These are phyloP conservation scores for Aspergillus tubingensis DNA, from an alignment of 2,329 filamentous ascomycete genomes.

Conservation along the genomic window DNA sequence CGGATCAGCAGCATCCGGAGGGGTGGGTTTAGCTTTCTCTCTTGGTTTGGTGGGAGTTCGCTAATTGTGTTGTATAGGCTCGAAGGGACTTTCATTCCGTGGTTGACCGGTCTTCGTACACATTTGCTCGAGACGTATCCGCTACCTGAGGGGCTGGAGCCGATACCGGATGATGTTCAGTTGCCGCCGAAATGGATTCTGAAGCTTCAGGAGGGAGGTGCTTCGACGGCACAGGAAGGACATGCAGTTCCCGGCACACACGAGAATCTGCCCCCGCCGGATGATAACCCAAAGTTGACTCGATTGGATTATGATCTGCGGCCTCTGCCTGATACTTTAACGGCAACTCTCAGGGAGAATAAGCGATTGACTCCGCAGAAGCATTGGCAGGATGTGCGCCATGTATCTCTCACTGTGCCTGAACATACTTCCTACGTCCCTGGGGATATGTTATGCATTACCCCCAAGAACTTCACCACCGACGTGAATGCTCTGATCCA, in stretches of 20 bases:
- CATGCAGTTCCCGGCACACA: neutral
- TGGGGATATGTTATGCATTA: constrained; percentile 78
- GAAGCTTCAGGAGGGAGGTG: constrained; percentile 13
- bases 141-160: constrained; percentile 64
- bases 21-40: constrained; percentile 59
- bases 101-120: constrained; percentile 68
- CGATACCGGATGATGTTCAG: constrained; percentile 72
- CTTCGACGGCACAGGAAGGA: neutral
- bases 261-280: constrained; percentile 6
- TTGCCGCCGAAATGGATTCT: constrained; percentile 75
- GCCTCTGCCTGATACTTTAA: constrained; percentile 59
- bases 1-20: constrained; percentile 90
- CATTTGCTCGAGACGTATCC: constrained; percentile 69
- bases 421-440: constrained; percentile 58
- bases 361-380: constrained; percentile 68
- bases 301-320: constrained; percentile 50
- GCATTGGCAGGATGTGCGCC: constrained; percentile 94
- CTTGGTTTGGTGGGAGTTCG: neutral
- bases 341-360: constrained; percentile 66
- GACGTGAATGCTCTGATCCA: constrained; percentile 79
- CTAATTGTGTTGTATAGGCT: constrained; percentile 54
- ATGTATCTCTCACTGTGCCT: constrained; percentile 62
- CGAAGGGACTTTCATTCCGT: constrained; percentile 78
- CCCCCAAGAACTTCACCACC: constrained; percentile 79
- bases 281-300: constrained; percentile 25